Evolutionary conservation across 176 grass and related monocot species (phyloP).

Genomic region (Cymbopogon citratus): DNA sequence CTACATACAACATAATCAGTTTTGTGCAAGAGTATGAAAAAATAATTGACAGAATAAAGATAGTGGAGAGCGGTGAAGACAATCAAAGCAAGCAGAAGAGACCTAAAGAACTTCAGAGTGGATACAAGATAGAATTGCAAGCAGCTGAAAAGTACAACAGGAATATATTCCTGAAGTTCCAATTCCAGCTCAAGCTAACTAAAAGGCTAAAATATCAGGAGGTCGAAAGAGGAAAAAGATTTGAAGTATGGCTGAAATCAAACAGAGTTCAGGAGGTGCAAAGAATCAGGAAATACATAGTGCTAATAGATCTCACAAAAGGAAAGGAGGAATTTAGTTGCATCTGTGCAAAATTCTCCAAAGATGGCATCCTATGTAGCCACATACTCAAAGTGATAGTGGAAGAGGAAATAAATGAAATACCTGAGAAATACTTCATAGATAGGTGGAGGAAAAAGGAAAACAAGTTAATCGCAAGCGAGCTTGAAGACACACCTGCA

Average conservation of each 20-base stretch:
- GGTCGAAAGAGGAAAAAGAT: background rate
- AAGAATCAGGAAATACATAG: background rate
- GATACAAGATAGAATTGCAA: too few species aligned
- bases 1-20: too few species aligned
- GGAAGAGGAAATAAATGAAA: background rate
- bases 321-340: background rate
- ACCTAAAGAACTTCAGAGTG: too few species aligned
- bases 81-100: too few species aligned
- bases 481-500: too few species aligned
- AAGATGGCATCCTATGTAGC: background rate
- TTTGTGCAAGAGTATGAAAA: too few species aligned
- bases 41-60: too few species aligned
- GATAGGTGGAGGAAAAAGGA: background rate
- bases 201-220: background rate
- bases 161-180: background rate
- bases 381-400: background rate
- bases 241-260: background rate
- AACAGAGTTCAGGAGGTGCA: background rate
- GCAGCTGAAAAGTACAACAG: too few species aligned
- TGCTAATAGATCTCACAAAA: background rate
- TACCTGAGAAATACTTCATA: background rate
- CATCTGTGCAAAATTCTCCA: background rate
- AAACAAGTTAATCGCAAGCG: too few species aligned
- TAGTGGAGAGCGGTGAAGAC: too few species aligned
- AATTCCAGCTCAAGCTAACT: background rate